Percentiles rank a stretch among this genome's conserved stretches.
phyloP scores from a whole-genome alignment of 2,329 filamentous ascomycete species.

The Colletotrichum orbiculare region DNA sequence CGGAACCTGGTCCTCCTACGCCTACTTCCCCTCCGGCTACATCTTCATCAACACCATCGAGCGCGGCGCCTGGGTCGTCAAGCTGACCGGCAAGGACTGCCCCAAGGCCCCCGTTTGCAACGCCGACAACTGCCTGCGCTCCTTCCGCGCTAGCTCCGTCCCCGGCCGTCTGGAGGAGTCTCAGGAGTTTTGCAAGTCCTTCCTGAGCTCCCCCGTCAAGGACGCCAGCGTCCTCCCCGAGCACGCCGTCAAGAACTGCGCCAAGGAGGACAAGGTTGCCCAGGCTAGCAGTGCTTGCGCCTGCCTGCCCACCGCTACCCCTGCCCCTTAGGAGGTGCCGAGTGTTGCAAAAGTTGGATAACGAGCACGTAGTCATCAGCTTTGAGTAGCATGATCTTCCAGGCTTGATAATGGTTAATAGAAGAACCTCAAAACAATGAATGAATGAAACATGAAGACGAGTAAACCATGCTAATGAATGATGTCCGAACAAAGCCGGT shows the following conservation, averaged over 20 bases:
- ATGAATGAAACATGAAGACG: no score
- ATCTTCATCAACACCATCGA: constrained; percentile 40
- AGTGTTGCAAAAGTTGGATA: neutral
- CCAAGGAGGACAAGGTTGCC: constrained; percentile 37
- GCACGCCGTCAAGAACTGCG: constrained; percentile 39
- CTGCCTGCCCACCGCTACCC: constrained; percentile 40
- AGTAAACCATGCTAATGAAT: no score
- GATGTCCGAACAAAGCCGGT: no score
- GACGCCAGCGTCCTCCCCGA: constrained; percentile 38
- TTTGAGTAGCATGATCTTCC: no score
- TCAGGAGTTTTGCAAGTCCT: constrained; percentile 38
- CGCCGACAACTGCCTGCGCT: constrained; percentile 40
- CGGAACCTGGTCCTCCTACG: constrained; percentile 39
- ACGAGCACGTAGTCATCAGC: no score
- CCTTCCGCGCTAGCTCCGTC: constrained; percentile 36
- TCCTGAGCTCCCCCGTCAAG: constrained; percentile 34
- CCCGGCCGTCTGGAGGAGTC: constrained; percentile 38
- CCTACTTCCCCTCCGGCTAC: constrained; percentile 39
- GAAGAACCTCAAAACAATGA: no score
- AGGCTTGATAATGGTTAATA: no score
- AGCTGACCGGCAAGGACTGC: constrained; percentile 39
- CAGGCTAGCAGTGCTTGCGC: constrained; percentile 40
- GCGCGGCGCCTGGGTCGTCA: constrained; percentile 40
- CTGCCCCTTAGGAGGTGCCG: constrained; percentile 16
- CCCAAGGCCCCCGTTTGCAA: constrained; percentile 33